These are phyloP conservation scores for Saccharomyces kudriavzevii DNA, from an alignment of 805 yeast genomes.

Conservation along the genomic window DNA sequence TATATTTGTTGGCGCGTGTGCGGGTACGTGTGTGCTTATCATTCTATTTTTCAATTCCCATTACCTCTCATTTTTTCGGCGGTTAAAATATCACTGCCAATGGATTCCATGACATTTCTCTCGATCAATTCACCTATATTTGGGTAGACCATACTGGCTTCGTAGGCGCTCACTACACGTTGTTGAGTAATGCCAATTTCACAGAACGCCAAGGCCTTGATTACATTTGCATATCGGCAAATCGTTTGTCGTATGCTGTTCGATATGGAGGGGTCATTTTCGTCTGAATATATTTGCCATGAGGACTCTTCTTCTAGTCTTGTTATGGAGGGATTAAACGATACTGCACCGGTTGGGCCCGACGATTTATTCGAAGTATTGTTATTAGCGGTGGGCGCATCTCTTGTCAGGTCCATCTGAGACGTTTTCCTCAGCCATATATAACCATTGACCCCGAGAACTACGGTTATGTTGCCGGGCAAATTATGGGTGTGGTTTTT, in stretches of 20 bases:
- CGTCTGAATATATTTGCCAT: constrained; percentile 90
- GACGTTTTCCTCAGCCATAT: constrained; percentile 81
- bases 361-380: constrained; percentile 10
- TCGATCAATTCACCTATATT: constrained; percentile 64
- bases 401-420: constrained; percentile 25
- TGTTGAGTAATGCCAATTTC: constrained; percentile 83
- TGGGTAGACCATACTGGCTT: constrained; percentile 74
- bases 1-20: not conserved
- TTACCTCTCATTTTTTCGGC: constrained; percentile 70
- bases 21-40: not conserved
- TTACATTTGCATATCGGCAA: constrained; percentile 75
- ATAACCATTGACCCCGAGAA: constrained; percentile 90
- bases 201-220: constrained; percentile 71
- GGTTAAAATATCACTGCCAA: constrained; percentile 65
- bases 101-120: constrained; percentile 59
- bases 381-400: constrained; percentile 19
- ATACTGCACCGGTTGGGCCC: constrained; percentile 31
- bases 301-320: constrained; percentile 87
- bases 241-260: constrained; percentile 60
- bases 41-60: constrained; percentile 3
- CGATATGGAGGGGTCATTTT: constrained; percentile 63
- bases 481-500: constrained; percentile 79
- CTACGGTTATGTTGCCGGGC: constrained; percentile 90
- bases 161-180: constrained; percentile 74
- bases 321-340: constrained; percentile 47